Evolutionary conservation across 371 early-diverging fungal genomes (phyloP).

Genomic region (Rhizopus microsporus): DNA sequence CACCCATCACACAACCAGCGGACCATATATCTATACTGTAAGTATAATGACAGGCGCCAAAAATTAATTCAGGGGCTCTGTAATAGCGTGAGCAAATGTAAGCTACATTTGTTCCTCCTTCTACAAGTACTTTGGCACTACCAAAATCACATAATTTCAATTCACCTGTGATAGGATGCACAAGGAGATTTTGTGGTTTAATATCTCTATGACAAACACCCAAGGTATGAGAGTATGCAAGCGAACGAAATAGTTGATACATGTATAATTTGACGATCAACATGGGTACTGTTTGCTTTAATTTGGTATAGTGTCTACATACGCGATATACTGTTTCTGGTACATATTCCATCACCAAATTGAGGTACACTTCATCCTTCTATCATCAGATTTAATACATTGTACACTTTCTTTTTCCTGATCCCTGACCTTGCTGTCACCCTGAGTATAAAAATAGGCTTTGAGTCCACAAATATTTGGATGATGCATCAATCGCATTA

Average conservation of each 20-base stretch:
- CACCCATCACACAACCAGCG: constrained; percentile 95
- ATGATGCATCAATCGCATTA: constrained; percentile 90
- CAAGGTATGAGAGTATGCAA: constrained; percentile 93
- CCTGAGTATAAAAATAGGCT: constrained; percentile 88
- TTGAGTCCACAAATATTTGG: constrained; percentile 86
- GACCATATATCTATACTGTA: constrained; percentile 95
- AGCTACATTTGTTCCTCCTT: constrained; percentile 88
- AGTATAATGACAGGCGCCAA: constrained; percentile 86
- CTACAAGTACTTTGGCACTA: constrained; percentile 85
- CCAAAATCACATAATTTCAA: constrained; percentile 99
- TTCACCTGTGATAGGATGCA: constrained; percentile 84
- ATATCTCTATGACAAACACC: constrained; percentile 98
- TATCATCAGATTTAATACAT: constrained; percentile 15
- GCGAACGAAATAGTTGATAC: constrained; percentile 94
- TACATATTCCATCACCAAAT: constrained; percentile 90
- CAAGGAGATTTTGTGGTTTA: constrained; percentile 98
- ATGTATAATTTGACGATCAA: constrained; percentile 92
- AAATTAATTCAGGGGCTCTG: constrained; percentile 93
- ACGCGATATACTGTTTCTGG: constrained; percentile 94
- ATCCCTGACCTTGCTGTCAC: constrained; percentile 61
- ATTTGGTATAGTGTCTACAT: constrained; percentile 81
- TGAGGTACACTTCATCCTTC: constrained; percentile 93
- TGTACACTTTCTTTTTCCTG: not conserved
- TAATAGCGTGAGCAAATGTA: constrained; percentile 97
- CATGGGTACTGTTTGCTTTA: constrained; percentile 88